Evolutionary conservation across 805 yeast species (phyloP).

Genomic region (Clavispora asparagi): DNA sequence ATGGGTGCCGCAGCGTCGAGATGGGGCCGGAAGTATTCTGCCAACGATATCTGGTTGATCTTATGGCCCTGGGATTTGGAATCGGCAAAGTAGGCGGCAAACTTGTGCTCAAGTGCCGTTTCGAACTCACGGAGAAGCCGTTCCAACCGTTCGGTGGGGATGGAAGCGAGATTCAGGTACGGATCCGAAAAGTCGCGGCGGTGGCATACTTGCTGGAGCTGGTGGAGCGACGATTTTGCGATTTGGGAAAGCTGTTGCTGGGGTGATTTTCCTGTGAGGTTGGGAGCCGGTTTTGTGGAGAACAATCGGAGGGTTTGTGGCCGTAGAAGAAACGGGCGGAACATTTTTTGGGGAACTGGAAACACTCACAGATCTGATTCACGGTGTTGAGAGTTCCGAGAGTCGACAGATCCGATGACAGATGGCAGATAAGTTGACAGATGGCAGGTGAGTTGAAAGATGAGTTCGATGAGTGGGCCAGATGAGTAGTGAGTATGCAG

Average conservation of each 20-base stretch:
- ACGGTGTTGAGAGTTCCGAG: too few relatives aligned
- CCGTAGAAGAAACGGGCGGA: too few relatives aligned
- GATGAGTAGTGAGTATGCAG: too few relatives aligned
- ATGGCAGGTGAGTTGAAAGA: too few relatives aligned
- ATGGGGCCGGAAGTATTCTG: constrained; percentile 6
- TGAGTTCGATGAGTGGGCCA: too few relatives aligned
- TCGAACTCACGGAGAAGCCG: background rate
- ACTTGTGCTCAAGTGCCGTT: background rate
- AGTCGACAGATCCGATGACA: too few relatives aligned
- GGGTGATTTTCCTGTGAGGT: background rate
- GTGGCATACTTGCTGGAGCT: background rate
- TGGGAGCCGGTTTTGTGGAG: background rate
- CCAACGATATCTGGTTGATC: background rate
- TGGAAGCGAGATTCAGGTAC: background rate
- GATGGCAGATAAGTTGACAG: too few relatives aligned
- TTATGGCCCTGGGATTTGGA: background rate
- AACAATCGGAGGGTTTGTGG: too few relatives aligned
- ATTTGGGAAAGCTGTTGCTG: background rate
- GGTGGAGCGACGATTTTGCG: background rate
- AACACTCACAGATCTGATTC: too few relatives aligned
- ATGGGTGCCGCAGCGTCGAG: constrained; percentile 3
- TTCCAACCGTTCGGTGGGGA: background rate
- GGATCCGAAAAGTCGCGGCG: background rate
- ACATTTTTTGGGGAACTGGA: too few relatives aligned
- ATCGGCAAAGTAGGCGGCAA: background rate